A percentile compares a stretch with the other conserved stretches of the same genome.
Conservation (phyloP, 495 filamentous ascomycete species). For the Aspergillus cavernicola region DNA sequence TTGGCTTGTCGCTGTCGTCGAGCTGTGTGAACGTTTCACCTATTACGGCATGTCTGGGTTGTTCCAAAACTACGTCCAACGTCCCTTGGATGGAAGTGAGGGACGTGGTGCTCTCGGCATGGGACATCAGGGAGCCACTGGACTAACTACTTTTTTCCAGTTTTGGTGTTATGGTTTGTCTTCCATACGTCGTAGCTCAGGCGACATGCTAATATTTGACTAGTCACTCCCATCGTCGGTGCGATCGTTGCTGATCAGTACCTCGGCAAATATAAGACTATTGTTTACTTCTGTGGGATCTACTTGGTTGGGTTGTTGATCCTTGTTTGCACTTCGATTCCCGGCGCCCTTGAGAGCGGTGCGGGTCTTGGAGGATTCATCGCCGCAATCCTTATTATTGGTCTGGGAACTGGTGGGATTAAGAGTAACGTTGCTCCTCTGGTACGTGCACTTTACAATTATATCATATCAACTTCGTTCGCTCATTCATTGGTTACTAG, state of each 20-base stretch:
- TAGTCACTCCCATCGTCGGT: conserved; percentile 53
- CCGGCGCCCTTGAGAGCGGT: conserved; percentile 39
- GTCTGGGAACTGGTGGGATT: conserved; percentile 63
- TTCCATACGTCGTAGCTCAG: not conserved
- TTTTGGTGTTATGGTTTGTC: conserved; percentile 55
- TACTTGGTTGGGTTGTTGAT: conserved; percentile 48
- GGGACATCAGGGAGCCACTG: conserved; percentile 53
- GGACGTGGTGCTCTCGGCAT: conserved; percentile 55
- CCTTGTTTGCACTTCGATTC: conserved; percentile 47
- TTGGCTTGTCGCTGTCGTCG: conserved; percentile 59
- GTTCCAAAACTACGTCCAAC: conserved; percentile 59
- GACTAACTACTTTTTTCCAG: conserved; percentile 58
- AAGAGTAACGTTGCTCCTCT: conserved; percentile 62
- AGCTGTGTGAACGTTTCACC: conserved; percentile 64
- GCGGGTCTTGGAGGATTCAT: conserved; percentile 49
- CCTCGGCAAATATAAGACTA: conserved; percentile 67
- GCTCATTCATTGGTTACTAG: conserved; percentile 19
- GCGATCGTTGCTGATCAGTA: conserved; percentile 63
- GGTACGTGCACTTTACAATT: conserved; percentile 7
- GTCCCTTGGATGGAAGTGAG: conserved; percentile 41
- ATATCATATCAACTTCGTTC: not conserved
- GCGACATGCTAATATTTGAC: not conserved
- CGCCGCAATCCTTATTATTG: conserved; percentile 44
- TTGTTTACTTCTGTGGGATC: conserved; percentile 51
- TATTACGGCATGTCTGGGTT: conserved; percentile 58